These are phyloP conservation scores for Tuber indicum DNA, from an alignment of 495 filamentous ascomycete species.

Conservation along the genomic window DNA sequence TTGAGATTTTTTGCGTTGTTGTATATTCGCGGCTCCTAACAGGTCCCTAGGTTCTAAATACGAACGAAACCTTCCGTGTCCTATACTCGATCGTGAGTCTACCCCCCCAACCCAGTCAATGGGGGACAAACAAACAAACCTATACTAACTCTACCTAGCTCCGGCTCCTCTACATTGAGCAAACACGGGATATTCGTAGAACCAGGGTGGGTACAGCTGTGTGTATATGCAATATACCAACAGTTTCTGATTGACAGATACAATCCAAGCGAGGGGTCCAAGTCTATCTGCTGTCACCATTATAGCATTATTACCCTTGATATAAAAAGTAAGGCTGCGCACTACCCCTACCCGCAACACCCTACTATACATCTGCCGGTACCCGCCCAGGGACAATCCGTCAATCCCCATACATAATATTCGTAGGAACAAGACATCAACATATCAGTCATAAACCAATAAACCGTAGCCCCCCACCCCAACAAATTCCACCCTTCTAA, in stretches of 20 bases:
- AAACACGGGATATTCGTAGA: background rate
- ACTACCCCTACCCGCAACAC: background rate
- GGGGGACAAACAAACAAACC: background rate
- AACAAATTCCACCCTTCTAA: background rate
- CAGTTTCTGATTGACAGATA: background rate
- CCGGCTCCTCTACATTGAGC: conserved; percentile 5
- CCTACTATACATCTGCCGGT: background rate
- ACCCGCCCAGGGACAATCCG: background rate
- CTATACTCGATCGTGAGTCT: conserved; percentile 55
- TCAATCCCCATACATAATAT: background rate
- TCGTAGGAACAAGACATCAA: background rate
- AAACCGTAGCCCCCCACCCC: background rate
- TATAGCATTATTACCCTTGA: background rate
- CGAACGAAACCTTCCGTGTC: conserved; percentile 82
- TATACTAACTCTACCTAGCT: conserved; percentile 11
- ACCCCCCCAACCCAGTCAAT: background rate
- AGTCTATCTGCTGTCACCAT: background rate
- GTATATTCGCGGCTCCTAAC: conserved; percentile 35
- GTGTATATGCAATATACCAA: background rate
- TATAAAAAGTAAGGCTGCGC: background rate
- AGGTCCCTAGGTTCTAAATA: conserved; percentile 73
- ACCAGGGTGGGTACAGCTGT: background rate
- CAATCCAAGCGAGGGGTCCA: background rate
- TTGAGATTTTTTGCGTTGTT: background rate
- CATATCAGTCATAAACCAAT: background rate